Evolutionary conservation across 2,329 filamentous ascomycete genomes (phyloP), one percentile per base, ranked within the genome.

Genomic region (Thelonectria olida): DNA sequence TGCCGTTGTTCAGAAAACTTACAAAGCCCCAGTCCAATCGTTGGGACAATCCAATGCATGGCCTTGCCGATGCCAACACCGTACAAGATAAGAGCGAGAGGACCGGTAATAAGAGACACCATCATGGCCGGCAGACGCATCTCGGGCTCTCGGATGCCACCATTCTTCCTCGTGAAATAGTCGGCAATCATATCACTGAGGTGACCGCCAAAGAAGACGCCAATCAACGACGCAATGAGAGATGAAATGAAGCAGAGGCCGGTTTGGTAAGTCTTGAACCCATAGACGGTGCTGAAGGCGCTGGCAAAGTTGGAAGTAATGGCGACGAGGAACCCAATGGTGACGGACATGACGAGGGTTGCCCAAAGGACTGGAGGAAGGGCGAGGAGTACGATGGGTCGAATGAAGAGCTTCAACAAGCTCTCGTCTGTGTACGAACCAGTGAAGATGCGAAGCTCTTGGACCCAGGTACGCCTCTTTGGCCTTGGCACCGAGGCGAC

Each of bases 301-400:
- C 75, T 62, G 2, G 78, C 76, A 6, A 80, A 81, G 57, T 85
- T 85, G 42, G 84, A 82, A 0, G 82, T 81, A 8, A 86, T 81
- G 28, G 83, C 83, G 0, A 83, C 80, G 2, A 84, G 70, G 70
- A 85, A 85, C 2, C 82, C 82, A 54, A 85, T 83, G 4, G 82
- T 83, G 8, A 82, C 82, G 3, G 82, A 78, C 76, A 83, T 79
- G 23, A 84, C 80, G 3, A 84, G 70, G 4, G 83, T 81, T 3
- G 81, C 81, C 83, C 83, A 86, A 10, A 85, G 70, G 1, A 86
- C 80, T 0, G 81, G 78, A 7, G 84, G 84, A 2, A 86, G 75
- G 13, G 75, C 63, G 4, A 84, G 77, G 20, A 86, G 70, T 5
- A 79, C 74, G 13, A 85, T 64, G 2, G 83, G 83, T 0, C 84